These are phyloP conservation scores for Stagonosporopsis rhizophila DNA, from an alignment of 2,329 filamentous ascomycete species.

Conservation along the genomic window DNA sequence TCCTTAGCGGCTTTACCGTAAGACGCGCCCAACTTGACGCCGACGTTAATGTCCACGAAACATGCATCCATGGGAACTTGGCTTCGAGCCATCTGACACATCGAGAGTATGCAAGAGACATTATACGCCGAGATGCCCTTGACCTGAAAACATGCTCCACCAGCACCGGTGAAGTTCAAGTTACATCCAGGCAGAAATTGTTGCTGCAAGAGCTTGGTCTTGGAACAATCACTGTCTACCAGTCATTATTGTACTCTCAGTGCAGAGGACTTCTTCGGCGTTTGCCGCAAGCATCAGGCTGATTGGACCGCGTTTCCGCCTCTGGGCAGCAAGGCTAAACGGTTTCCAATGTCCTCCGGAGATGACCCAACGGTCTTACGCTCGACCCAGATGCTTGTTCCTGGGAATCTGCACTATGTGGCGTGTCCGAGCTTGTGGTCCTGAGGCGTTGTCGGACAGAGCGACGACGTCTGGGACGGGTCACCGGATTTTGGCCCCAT, in stretches of 20 bases:
- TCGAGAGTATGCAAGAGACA: slow-evolving; percentile 24
- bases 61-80: slow-evolving; percentile 23
- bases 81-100: slow-evolving; percentile 32
- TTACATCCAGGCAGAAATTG: slow-evolving; percentile 42
- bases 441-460: slow-evolving; percentile 14
- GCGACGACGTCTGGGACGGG: slow-evolving; percentile 19
- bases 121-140: slow-evolving; percentile 14
- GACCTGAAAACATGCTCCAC: slow-evolving; percentile 32
- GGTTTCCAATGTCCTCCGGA: not conserved
- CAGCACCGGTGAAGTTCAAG: slow-evolving; percentile 41
- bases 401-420: not conserved
- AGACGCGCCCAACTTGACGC: slow-evolving; percentile 35
- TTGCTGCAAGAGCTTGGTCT: slow-evolving; percentile 23
- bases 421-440: slow-evolving; percentile 4
- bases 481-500: slow-evolving; percentile 35
- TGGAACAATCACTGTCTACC: not conserved
- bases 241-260: not conserved
- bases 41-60: slow-evolving; percentile 15
- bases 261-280: not conserved
- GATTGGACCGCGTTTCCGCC: not conserved
- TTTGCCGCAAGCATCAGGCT: not conserved
- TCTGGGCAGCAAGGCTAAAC: slow-evolving; percentile 4
- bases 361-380: not conserved
- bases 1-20: slow-evolving; percentile 34
- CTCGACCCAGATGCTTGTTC: not conserved